Evolutionary conservation across 164 flowering plant species (phyloP), one percentile per base, ranked within the genome.

Genomic region (Dillenia turbinata): DNA sequence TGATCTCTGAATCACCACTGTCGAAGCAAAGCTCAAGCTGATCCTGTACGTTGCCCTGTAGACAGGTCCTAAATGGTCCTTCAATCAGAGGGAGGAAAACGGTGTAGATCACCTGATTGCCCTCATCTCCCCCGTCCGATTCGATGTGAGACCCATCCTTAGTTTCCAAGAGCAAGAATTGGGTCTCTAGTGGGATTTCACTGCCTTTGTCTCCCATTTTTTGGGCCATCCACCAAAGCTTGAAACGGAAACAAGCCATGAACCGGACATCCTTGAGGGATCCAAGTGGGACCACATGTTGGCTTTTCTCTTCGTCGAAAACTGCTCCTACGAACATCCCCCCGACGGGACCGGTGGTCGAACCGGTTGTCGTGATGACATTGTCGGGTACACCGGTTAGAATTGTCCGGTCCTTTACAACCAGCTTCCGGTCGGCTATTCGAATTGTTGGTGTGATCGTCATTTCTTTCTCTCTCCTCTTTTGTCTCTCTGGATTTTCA

Each of bases 211-310:
- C 81, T 2, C 99, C 97, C 94, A 89, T 91, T 49, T 71, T 84
- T 73, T 95, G 96, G 14, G 99, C 83, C 96, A 92, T 92, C 99
- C 97, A 95, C 96, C 96, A 91, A 22, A 95, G 69, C 78, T 88
- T 89, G 82, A 91, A 92, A 69, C 99, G 77, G 66, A 95, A 95
- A 52, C 85, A 85, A 3, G 97, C 78, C 74, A 95, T 45, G 78
- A 95, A 92, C 63, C 90, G 80, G 33, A 83, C 87, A 55, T 78
- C 87, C 80, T 77, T 73, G 60, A 95, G 78, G 14, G 79, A 76
- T 0, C 99, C 99, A 2, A 89, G 66, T 0, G 92, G 59, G 49
- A 89, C 79, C 13, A 89, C 87, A 61, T 95, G 99, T 14, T 86
- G 65, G 73, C 86, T 81, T 45, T 68, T 76, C 14, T 77, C 75